Evolutionary conservation across 805 yeast genomes (phyloP).

Genomic region (Yarrowia alimentaria): DNA sequence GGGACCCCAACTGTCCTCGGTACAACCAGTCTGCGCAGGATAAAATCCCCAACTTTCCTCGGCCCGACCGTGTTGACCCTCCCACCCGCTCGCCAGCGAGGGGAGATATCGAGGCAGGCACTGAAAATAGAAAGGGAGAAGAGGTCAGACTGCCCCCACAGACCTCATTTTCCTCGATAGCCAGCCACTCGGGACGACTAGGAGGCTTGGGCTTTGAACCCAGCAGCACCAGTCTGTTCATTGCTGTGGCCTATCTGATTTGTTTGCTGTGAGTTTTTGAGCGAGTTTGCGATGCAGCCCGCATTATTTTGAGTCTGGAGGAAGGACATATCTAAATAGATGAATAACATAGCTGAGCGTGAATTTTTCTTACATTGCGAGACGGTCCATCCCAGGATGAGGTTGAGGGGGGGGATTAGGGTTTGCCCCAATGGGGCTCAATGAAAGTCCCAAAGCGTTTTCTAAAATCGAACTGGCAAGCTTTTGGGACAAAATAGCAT

Average conservation of each 20-base stretch:
- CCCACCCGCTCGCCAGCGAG: slow-evolving; percentile 19
- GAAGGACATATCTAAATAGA: neutral
- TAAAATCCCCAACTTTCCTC: slow-evolving; percentile 13
- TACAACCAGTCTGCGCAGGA: slow-evolving; percentile 20
- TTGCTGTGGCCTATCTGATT: slow-evolving; percentile 17
- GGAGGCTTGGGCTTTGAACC: too few species aligned
- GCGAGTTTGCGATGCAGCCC: neutral
- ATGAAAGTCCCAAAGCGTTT: too few species aligned
- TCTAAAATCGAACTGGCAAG: slow-evolving; percentile 9
- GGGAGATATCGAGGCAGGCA: slow-evolving; percentile 10
- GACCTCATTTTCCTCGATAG: too few species aligned
- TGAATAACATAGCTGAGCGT: too few species aligned
- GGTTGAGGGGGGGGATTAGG: too few species aligned
- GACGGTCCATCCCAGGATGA: too few species aligned
- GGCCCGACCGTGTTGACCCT: slow-evolving; percentile 8
- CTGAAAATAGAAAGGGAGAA: neutral
- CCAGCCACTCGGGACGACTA: too few species aligned
- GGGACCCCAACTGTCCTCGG: slow-evolving; percentile 23
- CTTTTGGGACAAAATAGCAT: too few species aligned
- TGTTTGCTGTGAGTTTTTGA: neutral
- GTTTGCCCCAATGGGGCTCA: too few species aligned
- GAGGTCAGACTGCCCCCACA: too few species aligned
- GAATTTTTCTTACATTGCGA: too few species aligned
- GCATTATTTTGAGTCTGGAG: neutral
- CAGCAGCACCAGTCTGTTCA: slow-evolving; percentile 25